These are phyloP conservation scores for Haplosporangium gracile DNA, from an alignment of 192 early-diverging fungal genomes.

Conservation along the genomic window DNA sequence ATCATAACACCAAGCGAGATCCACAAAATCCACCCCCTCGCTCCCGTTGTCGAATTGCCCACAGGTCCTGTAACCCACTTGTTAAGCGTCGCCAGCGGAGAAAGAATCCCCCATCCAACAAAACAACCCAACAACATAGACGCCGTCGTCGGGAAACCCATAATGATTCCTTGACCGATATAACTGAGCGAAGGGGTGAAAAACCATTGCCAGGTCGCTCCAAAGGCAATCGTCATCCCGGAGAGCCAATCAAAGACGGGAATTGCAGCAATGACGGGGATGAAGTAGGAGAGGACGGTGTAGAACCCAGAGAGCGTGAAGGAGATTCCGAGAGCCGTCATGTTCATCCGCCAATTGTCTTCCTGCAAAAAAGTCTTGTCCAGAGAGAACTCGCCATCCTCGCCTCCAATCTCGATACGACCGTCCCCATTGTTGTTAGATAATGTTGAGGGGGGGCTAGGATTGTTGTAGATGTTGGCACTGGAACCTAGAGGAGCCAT, in stretches of 20 bases:
- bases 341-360: constrained; percentile 73
- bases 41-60: constrained; percentile 75
- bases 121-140: constrained; percentile 79
- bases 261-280: constrained; percentile 66
- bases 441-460: background rate
- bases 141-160: constrained; percentile 81
- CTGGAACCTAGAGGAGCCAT: constrained; percentile 27
- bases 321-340: constrained; percentile 63
- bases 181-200: constrained; percentile 81
- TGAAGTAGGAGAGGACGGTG: constrained; percentile 73
- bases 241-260: constrained; percentile 70
- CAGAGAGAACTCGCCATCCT: constrained; percentile 52
- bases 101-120: constrained; percentile 82
- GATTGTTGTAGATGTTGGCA: constrained; percentile 13
- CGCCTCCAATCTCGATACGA: constrained; percentile 33
- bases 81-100: constrained; percentile 74
- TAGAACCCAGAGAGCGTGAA: constrained; percentile 75
- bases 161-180: constrained; percentile 84
- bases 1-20: constrained; percentile 86
- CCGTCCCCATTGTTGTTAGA: background rate
- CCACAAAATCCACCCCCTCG: constrained; percentile 86
- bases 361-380: constrained; percentile 57
- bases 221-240: constrained; percentile 63
- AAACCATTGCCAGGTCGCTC: constrained; percentile 74
- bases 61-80: constrained; percentile 82